phyloP scores from a whole-genome alignment of 306 rosid species.

The Rosa rugosa region DNA sequence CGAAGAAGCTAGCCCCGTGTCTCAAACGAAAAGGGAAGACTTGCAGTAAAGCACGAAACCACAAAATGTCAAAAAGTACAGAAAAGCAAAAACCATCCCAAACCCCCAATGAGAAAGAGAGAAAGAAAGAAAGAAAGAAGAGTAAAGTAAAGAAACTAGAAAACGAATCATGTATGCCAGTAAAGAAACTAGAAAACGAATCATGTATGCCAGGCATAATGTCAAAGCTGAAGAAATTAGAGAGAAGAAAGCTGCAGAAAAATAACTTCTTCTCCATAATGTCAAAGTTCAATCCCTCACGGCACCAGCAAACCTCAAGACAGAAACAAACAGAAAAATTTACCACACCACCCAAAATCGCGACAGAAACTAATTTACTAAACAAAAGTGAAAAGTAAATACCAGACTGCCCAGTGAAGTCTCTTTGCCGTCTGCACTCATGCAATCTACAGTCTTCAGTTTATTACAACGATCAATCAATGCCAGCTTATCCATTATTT shows the following conservation, averaged over 20 bases:
- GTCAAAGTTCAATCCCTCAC: constrained; percentile 65
- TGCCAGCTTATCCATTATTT: too few relatives aligned
- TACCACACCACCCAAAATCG: not conserved
- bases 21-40: constrained; percentile 14
- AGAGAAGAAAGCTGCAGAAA: too few relatives aligned
- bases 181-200: constrained; percentile 29
- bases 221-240: too few relatives aligned
- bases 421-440: too few relatives aligned
- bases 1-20: not conserved
- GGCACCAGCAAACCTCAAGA: constrained; percentile 26
- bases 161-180: not conserved
- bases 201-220: constrained; percentile 1
- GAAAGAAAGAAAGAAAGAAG: not conserved
- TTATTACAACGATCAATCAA: too few relatives aligned
- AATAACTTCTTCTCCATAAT: constrained; percentile 17
- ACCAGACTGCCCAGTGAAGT: too few relatives aligned
- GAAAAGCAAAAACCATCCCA: constrained; percentile 18
- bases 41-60: constrained; percentile 29
- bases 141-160: constrained; percentile 41
- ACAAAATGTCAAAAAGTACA: constrained; percentile 32
- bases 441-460: not conserved
- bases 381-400: constrained; percentile 6
- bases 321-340: constrained; percentile 9
- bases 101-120: not conserved
- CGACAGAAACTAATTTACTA: not conserved